Percentiles rank a stretch among this genome's conserved stretches.
Conservation (phyloP, 768 basidiomycete species). For the Calvatia gigantea region DNA sequence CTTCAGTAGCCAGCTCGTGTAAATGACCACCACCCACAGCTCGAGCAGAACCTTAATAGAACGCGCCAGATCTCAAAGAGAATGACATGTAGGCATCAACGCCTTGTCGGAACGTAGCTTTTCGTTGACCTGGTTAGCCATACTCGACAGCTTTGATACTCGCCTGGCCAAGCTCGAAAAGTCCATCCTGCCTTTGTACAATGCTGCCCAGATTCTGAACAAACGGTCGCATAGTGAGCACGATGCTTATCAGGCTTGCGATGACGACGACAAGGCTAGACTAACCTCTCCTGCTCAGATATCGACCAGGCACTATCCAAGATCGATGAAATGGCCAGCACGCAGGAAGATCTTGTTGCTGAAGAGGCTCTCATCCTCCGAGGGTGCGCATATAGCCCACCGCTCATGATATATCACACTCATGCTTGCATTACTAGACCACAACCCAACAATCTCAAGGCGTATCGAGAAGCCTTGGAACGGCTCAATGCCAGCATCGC, state of each 20-base stretch:
- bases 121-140: slow-evolving; percentile 49
- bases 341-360: slow-evolving; percentile 68
- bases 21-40: slow-evolving; percentile 34
- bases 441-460: slow-evolving; percentile 59
- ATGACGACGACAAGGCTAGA: no score
- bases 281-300: slow-evolving; percentile 42
- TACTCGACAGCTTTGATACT: slow-evolving; percentile 80
- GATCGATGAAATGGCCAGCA: slow-evolving; percentile 76
- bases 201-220: slow-evolving; percentile 72
- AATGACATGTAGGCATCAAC: slow-evolving; percentile 76
- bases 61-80: slow-evolving; percentile 80
- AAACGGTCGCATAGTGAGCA: slow-evolving; percentile 66
- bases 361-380: slow-evolving; percentile 78
- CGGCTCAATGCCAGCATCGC: slow-evolving; percentile 77
- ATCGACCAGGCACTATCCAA: slow-evolving; percentile 76
- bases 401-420: not conserved
- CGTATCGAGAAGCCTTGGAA: slow-evolving; percentile 71
- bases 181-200: slow-evolving; percentile 80
- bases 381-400: slow-evolving; percentile 47
- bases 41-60: slow-evolving; percentile 86
- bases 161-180: slow-evolving; percentile 82
- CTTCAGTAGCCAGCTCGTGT: not conserved
- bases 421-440: slow-evolving; percentile 47
- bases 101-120: not conserved
- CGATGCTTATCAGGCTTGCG: not conserved